A percentile compares a stretch with the other conserved stretches of the same genome.
Evolutionary conservation across 164 flowering plant genomes (phyloP).

Genomic region (Liriodendron chinense): DNA sequence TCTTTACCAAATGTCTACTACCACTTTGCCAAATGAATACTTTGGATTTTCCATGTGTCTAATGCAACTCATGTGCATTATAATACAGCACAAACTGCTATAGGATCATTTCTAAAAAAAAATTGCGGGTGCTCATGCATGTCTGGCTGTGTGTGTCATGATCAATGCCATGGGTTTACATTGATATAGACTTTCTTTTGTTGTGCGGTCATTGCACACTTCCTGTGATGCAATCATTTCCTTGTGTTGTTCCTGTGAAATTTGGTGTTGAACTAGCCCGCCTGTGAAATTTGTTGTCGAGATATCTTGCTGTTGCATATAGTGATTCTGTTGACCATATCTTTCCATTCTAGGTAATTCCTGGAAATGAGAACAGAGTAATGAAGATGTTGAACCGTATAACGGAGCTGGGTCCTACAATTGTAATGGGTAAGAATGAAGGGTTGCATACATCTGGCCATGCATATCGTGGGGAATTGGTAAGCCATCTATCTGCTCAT

Average conservation of each 20-base stretch:
- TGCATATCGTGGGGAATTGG: constrained; percentile 91
- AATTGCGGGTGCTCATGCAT: too few species aligned
- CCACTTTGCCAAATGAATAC: too few species aligned
- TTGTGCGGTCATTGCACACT: neutral
- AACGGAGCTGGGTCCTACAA: constrained; percentile 85
- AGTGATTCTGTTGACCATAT: neutral
- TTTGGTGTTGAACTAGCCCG: neutral
- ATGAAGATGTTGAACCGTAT: constrained; percentile 97
- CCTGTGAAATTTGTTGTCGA: too few species aligned
- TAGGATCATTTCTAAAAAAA: too few species aligned
- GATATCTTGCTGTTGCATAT: too few species aligned
- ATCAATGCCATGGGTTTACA: neutral
- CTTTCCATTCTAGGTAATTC: constrained; percentile 64
- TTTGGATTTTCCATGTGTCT: too few species aligned
- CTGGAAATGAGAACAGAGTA: constrained; percentile 94
- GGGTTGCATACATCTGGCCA: constrained; percentile 96
- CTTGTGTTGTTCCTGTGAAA: neutral
- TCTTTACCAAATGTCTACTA: too few species aligned
- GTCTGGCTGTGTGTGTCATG: neutral
- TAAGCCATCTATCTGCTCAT: constrained; percentile 18
- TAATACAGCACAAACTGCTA: too few species aligned
- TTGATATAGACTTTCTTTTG: neutral
- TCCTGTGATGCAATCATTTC: neutral
- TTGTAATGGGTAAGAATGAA: constrained; percentile 91
- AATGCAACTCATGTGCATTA: too few species aligned